Conservation (phyloP, 2,329 filamentous ascomycete genomes). For the Aspergillus sp. region DNA sequence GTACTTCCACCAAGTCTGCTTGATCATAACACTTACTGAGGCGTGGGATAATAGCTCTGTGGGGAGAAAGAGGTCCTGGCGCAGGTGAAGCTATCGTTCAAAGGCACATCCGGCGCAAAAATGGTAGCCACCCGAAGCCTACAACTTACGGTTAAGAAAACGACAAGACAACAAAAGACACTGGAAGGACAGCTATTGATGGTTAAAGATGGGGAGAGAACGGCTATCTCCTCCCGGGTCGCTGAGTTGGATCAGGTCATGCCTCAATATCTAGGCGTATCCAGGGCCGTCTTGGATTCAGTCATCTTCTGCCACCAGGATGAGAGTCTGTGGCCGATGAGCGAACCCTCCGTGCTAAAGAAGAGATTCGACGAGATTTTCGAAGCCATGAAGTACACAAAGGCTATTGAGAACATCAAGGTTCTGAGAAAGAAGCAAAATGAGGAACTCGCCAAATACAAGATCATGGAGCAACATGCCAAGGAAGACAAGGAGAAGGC, state of each 20-base stretch:
- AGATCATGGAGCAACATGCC: constrained; percentile 67
- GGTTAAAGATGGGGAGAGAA: constrained; percentile 70
- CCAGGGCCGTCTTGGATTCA: constrained; percentile 79
- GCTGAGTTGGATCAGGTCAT: constrained; percentile 78
- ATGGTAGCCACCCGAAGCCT: constrained; percentile 80
- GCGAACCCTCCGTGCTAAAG: constrained; percentile 76
- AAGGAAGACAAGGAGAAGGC: constrained; percentile 81
- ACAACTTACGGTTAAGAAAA: constrained; percentile 81
- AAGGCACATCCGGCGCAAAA: constrained; percentile 65
- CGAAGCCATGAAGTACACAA: constrained; percentile 92
- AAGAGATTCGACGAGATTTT: constrained; percentile 97
- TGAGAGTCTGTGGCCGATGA: constrained; percentile 94
- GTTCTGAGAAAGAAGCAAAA: constrained; percentile 74
- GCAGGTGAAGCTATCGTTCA: constrained; percentile 85
- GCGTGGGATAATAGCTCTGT: constrained; percentile 49
- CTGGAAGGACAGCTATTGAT: constrained; percentile 74
- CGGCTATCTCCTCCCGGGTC: constrained; percentile 69
- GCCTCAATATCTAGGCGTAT: constrained; percentile 80
- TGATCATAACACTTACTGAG: constrained; percentile 1
- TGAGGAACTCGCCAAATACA: constrained; percentile 64
- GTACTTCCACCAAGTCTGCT: constrained; percentile 31
- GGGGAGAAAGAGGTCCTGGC: constrained; percentile 85
- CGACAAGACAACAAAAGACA: constrained; percentile 67
- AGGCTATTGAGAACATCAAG: constrained; percentile 94
- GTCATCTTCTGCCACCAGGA: constrained; percentile 99